phyloP scores from a whole-genome alignment of 2,329 filamentous ascomycete genomes.

The Dryadomyces sulphureus region DNA sequence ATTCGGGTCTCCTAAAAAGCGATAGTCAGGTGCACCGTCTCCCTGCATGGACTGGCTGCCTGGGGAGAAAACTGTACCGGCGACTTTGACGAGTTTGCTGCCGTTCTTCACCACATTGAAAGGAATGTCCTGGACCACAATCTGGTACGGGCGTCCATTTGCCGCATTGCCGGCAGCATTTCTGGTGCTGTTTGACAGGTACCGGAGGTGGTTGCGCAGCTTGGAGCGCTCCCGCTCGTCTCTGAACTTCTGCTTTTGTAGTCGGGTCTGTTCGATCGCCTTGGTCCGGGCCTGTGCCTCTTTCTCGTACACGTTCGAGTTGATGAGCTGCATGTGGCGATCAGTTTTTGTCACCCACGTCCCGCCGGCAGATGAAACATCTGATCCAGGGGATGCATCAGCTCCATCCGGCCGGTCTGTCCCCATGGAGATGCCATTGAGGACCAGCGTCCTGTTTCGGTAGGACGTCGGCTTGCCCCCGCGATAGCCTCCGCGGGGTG shows the following conservation, averaged over 20 bases:
- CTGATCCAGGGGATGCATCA: constrained; percentile 13
- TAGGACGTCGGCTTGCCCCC: constrained; percentile 22
- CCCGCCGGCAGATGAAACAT: neutral
- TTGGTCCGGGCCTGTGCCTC: constrained; percentile 52
- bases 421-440: constrained; percentile 30
- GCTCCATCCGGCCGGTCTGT: constrained; percentile 13
- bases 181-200: constrained; percentile 16
- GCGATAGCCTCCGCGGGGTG: constrained; percentile 17
- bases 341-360: constrained; percentile 61
- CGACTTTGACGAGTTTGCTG: constrained; percentile 64
- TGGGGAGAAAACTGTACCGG: constrained; percentile 38
- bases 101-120: constrained; percentile 64
- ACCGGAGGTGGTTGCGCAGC: constrained; percentile 31
- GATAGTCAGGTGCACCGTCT: constrained; percentile 18
- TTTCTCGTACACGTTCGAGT: constrained; percentile 62
- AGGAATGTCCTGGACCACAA: constrained; percentile 55
- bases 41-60: neutral
- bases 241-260: constrained; percentile 37
- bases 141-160: constrained; percentile 31
- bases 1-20: constrained; percentile 38
- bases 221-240: constrained; percentile 45
- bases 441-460: constrained; percentile 44
- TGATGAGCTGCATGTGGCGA: constrained; percentile 72
- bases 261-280: constrained; percentile 56
- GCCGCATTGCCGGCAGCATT: constrained; percentile 10